phyloP scores from a whole-genome alignment of 2,329 filamentous ascomycete genomes.

The Aspergillus fumigatiaffinis region DNA sequence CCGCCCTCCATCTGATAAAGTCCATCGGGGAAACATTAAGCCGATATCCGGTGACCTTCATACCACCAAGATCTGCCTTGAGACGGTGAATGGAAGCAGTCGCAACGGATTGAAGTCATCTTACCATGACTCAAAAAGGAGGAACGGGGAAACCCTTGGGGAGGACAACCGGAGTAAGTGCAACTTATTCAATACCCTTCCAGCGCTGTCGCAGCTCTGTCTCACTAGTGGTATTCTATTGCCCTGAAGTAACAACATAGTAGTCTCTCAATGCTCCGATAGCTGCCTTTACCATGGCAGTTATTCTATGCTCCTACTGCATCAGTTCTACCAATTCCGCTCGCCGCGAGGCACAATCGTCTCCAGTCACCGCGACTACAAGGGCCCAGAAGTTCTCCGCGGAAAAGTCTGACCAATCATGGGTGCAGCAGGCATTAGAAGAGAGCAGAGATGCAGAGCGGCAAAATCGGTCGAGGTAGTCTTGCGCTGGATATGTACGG shows the following conservation, averaged over 20 bases:
- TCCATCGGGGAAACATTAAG: background rate
- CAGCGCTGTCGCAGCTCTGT: background rate
- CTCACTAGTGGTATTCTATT: background rate
- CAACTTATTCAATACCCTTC: background rate
- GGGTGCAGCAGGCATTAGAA: constrained; percentile 32
- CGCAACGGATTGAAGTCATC: background rate
- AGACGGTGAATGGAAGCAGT: background rate
- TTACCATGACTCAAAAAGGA: background rate
- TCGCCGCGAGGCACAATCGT: constrained; percentile 60
- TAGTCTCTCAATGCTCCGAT: constrained; percentile 56
- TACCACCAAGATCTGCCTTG: background rate
- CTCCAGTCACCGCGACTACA: constrained; percentile 14
- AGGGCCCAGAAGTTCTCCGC: constrained; percentile 41
- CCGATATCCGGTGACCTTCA: background rate
- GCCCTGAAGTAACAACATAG: constrained; percentile 3
- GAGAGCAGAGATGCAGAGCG: constrained; percentile 23
- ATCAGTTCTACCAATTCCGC: constrained; percentile 63
- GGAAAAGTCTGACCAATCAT: constrained; percentile 34
- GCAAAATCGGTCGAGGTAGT: constrained; percentile 4
- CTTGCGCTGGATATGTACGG: background rate
- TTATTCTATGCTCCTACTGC: constrained; percentile 58
- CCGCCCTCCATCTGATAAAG: constrained; percentile 14
- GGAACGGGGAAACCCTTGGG: background rate
- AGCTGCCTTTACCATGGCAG: constrained; percentile 61
- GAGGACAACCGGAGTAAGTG: background rate